Conservation (phyloP, 371 early-diverging fungal species). For the Haplosporangium sp. region DNA sequence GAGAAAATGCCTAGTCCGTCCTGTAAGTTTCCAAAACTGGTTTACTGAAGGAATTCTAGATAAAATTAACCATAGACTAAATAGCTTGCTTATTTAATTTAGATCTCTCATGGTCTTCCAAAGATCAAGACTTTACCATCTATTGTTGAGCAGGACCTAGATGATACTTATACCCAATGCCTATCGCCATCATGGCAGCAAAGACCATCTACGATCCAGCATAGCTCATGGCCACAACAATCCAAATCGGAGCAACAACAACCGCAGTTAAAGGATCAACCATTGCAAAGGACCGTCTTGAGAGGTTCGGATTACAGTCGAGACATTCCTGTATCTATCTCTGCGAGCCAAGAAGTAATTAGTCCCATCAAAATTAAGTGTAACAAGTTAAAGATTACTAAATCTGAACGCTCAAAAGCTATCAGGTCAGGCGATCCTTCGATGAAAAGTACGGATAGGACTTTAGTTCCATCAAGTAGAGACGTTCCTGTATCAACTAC, state of each 20-base stretch:
- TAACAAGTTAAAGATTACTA: not conserved
- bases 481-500: too few relatives aligned
- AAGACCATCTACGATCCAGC: not conserved
- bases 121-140: conserved; percentile 4
- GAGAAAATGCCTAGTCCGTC: not conserved
- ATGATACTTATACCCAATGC: not conserved
- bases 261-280: not conserved
- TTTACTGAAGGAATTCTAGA: too few relatives aligned
- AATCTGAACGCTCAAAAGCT: not conserved
- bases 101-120: not conserved
- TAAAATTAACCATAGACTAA: not conserved
- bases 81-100: not conserved
- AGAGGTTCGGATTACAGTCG: not conserved
- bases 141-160: conserved; percentile 2
- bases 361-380: not conserved
- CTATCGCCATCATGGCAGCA: not conserved
- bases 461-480: too few relatives aligned
- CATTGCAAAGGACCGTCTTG: not conserved
- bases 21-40: not conserved
- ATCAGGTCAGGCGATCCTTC: not conserved
- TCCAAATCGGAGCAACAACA: not conserved
- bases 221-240: not conserved
- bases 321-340: not conserved
- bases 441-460: too few relatives aligned
- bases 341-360: not conserved